Base-by-base conservation (phyloP, 768 basidiomycete genomes). In the Russula sp. region DNA sequence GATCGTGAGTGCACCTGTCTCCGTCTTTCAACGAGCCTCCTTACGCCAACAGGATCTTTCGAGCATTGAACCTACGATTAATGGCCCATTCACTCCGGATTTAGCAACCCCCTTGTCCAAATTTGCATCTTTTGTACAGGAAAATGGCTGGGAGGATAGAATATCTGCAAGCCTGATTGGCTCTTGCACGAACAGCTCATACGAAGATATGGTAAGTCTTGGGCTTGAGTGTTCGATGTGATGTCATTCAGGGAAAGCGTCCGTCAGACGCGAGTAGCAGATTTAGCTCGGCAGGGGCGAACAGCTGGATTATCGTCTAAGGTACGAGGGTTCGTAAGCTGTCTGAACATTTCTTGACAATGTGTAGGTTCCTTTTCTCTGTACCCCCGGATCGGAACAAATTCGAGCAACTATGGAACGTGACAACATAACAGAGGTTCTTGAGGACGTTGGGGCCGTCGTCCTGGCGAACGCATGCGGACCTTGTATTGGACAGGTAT, bases 101-200 rank as follows among this genome's bases (percentile, higher is more conserved):
- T 75, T 98, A 47, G 88, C 95, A 2, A 98, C 94, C 0, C 94
- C 96, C 11, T 74, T 99, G 14, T 97, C 95, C 14, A 85, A 87
- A 68, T 98, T 99, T 70, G 86, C 83, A 35, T 69, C 78, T 5
- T 86, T 96, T 71, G 79, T 98, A 20, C 77, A 84, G 71, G 83
- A 87, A 65, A 88, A 93, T 73, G 88, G 88, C 11, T 98, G 95
- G 93, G 93, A 93, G 72, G 91, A 94, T 69, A 88, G 92, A 72
- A 77, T 98, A 55, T 89, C 93, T 11, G 96, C 94, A 25, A 84
- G 81, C 53, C 80, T 99, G 32, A 99, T 99, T 69, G 97, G 97
- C 25, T 97, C 93, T n/a, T 99, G 97, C 74, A 99, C 97, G 35
- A 99, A 99, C 73, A 97, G 94, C 61, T 97, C 94, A 6, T 99